These are phyloP conservation scores for Wickerhamomyces sydowiorum DNA, from an alignment of 805 yeast genomes.

Conservation along the genomic window DNA sequence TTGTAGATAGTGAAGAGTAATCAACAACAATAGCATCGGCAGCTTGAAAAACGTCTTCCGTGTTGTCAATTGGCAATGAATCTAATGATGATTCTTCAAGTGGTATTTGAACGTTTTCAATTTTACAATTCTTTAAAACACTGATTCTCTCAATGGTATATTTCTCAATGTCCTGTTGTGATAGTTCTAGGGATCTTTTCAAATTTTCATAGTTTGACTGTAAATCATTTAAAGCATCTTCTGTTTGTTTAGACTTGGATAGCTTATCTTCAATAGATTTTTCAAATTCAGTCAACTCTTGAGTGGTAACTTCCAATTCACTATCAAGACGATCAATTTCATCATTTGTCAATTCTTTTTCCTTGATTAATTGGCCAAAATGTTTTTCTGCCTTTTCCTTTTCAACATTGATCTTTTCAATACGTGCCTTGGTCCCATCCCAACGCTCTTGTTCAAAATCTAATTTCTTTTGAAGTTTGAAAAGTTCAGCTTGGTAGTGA, in stretches of 20 bases:
- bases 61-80: slow-evolving; percentile 54
- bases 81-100: slow-evolving; percentile 54
- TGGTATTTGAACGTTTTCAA: slow-evolving; percentile 65
- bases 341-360: slow-evolving; percentile 26
- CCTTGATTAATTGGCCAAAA: slow-evolving; percentile 25
- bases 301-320: slow-evolving; percentile 33
- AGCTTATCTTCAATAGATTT: slow-evolving; percentile 25
- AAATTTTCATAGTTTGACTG: slow-evolving; percentile 19
- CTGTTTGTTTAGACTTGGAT: slow-evolving; percentile 32
- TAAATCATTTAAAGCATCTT: slow-evolving; percentile 42
- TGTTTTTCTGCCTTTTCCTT: slow-evolving; percentile 29
- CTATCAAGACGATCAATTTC: slow-evolving; percentile 34
- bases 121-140: slow-evolving; percentile 64
- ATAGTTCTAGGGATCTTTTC: slow-evolving; percentile 29
- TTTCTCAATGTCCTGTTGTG: slow-evolving; percentile 51
- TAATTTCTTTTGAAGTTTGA: slow-evolving; percentile 54
- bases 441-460: slow-evolving; percentile 60
- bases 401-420: slow-evolving; percentile 37
- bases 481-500: slow-evolving; percentile 54
- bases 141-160: slow-evolving; percentile 50
- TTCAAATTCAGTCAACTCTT: slow-evolving; percentile 30
- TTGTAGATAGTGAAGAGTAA: slow-evolving; percentile 39
- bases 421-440: slow-evolving; percentile 42
- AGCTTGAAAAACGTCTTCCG: slow-evolving; percentile 30
- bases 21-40: slow-evolving; percentile 50